phyloP scores from a whole-genome alignment of 768 basidiomycete species.

The Hemileccinum rubropunctum region DNA sequence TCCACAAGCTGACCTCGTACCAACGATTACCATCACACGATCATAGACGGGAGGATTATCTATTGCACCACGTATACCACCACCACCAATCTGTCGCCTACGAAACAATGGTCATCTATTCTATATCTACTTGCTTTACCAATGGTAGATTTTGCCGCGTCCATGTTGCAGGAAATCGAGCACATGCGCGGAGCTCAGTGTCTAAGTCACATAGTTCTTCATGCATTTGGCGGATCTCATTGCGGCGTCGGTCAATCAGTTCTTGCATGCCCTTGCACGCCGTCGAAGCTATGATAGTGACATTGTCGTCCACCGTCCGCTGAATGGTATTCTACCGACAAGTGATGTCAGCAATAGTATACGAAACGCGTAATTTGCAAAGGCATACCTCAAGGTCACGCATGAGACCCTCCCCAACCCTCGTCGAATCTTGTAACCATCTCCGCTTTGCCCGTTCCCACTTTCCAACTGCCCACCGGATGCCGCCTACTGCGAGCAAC shows the following conservation, averaged over 20 bases:
- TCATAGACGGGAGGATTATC: conserved; percentile 20
- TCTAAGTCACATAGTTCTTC: conserved; percentile 44
- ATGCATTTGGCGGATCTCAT: conserved; percentile 43
- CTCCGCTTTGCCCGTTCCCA: conserved; percentile 67
- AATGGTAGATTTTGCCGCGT: not conserved
- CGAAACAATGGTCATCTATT: conserved; percentile 13
- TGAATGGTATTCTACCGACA: conserved; percentile 44
- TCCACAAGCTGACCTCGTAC: conserved; percentile 16
- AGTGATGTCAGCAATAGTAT: conserved; percentile 1
- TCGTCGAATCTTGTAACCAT: conserved; percentile 68
- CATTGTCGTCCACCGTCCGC: conserved; percentile 48
- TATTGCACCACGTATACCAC: conserved; percentile 30
- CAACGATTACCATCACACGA: conserved; percentile 27
- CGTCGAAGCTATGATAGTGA: conserved; percentile 48
- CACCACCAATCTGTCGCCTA: conserved; percentile 6
- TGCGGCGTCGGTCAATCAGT: conserved; percentile 39
- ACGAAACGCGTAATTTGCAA: not conserved
- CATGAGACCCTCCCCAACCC: conserved; percentile 59
- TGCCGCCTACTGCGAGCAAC: conserved; percentile 44
- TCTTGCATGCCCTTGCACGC: conserved; percentile 47
- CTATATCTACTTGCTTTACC: conserved; percentile 2
- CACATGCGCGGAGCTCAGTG: conserved; percentile 24
- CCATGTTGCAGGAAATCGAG: conserved; percentile 10
- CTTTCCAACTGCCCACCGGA: conserved; percentile 61
- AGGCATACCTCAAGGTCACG: conserved; percentile 59